Conservation (phyloP, 2,329 filamentous ascomycete species). For the Aureobasidium sp. region DNA sequence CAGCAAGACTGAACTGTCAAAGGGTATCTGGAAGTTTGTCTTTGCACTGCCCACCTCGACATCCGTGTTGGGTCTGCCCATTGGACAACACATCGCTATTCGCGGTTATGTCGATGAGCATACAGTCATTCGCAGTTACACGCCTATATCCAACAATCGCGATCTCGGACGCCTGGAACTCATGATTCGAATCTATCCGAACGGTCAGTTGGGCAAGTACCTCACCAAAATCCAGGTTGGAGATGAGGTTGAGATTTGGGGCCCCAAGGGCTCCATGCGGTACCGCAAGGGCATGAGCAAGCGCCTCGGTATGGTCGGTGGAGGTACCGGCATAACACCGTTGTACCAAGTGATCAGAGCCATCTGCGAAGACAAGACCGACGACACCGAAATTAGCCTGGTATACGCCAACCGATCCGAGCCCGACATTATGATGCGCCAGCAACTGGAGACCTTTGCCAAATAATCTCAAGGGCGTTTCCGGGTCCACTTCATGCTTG, state of each 20-base stretch:
- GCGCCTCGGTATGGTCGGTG: constrained; percentile 50
- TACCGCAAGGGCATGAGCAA: constrained; percentile 40
- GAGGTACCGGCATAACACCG: constrained; percentile 49
- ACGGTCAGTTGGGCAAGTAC: constrained; percentile 37
- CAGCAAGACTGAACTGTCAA: no score
- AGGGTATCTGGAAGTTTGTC: neutral
- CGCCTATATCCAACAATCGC: constrained; percentile 26
- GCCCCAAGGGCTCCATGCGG: constrained; percentile 51
- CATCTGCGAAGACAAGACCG: constrained; percentile 57
- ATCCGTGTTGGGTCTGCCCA: constrained; percentile 17
- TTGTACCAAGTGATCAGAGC: constrained; percentile 58
- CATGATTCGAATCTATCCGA: constrained; percentile 46
- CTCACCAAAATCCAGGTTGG: constrained; percentile 42
- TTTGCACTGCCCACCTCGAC: constrained; percentile 8
- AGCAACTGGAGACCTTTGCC: constrained; percentile 45
- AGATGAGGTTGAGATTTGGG: constrained; percentile 45
- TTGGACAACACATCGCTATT: constrained; percentile 30
- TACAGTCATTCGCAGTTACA: constrained; percentile 18
- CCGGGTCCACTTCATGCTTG: no score
- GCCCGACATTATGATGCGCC: constrained; percentile 52
- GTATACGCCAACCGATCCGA: constrained; percentile 55
- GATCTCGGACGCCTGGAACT: constrained; percentile 43
- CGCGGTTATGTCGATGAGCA: constrained; percentile 20
- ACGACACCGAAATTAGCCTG: constrained; percentile 50
- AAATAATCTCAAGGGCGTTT: no score